These are phyloP conservation scores for Rubus parviflorus DNA, from an alignment of 306 rosid genomes.

Conservation along the genomic window DNA sequence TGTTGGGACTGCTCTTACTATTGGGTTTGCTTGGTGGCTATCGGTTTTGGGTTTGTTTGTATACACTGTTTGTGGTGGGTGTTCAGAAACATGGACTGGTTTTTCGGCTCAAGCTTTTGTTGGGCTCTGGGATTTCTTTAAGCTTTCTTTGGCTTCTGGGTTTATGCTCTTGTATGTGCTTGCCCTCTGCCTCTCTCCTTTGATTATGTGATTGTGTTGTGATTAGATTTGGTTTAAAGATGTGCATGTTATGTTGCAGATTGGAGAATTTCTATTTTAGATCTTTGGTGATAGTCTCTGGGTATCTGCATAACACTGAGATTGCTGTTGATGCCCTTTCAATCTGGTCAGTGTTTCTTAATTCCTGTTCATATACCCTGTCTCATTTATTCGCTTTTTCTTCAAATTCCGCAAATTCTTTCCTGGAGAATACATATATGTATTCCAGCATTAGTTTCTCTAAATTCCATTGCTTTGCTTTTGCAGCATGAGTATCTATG, in stretches of 20 bases:
- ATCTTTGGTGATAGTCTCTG: constrained; percentile 53
- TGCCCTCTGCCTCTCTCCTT: not conserved
- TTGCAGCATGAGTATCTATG: constrained; percentile 60
- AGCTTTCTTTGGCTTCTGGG: constrained; percentile 71
- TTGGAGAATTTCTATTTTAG: constrained; percentile 71
- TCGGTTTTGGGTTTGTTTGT: constrained; percentile 48
- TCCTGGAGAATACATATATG: not conserved
- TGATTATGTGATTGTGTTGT: not conserved
- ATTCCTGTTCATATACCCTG: not conserved
- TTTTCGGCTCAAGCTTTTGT: constrained; percentile 61
- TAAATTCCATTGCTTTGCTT: constrained; percentile 2
- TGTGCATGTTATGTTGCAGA: constrained; percentile 38
- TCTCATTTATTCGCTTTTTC: not conserved
- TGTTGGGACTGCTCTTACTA: constrained; percentile 51
- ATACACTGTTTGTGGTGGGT: constrained; percentile 57
- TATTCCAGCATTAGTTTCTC: not conserved
- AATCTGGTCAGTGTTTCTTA: constrained; percentile 42
- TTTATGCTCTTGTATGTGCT: constrained; percentile 58
- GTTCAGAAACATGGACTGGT: constrained; percentile 59
- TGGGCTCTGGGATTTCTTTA: constrained; percentile 68
- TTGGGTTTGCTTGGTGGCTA: constrained; percentile 64
- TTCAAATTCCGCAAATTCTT: not conserved
- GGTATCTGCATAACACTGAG: constrained; percentile 47
- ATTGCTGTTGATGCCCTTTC: constrained; percentile 67
- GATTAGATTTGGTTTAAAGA: not conserved